phyloP scores from a whole-genome alignment of 2,329 filamentous ascomycete species.

The Fusarium sp. region DNA sequence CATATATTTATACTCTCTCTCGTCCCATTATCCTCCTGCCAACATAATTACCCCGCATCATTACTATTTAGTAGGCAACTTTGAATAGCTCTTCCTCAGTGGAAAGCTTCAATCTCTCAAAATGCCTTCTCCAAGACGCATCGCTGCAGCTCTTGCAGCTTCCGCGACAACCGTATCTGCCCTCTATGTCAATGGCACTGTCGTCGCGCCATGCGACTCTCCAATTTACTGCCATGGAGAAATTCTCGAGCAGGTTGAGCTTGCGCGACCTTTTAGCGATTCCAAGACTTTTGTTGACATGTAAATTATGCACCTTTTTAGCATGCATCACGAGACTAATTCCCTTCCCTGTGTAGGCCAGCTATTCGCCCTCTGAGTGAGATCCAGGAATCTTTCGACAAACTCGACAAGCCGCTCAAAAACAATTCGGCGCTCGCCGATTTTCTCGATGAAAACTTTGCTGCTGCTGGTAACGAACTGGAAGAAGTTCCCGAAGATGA shows the following conservation, averaged over 20 bases:
- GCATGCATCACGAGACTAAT: conserved; percentile 33
- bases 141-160: conserved; percentile 50
- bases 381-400: conserved; percentile 73
- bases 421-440: conserved; percentile 75
- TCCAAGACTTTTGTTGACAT: conserved; percentile 82
- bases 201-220: conserved; percentile 76
- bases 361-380: conserved; percentile 72
- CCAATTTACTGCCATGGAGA: conserved; percentile 78
- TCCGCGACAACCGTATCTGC: conserved; percentile 56
- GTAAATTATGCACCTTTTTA: conserved; percentile 57
- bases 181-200: conserved; percentile 72
- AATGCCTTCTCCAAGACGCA: conserved; percentile 49
- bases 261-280: conserved; percentile 75
- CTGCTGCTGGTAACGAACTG: conserved; percentile 74
- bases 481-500: conserved; percentile 66
- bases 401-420: conserved; percentile 71
- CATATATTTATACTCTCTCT: conserved; percentile 17
- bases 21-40: conserved; percentile 1
- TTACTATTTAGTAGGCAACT: conserved; percentile 14
- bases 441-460: conserved; percentile 76
- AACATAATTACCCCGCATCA: neutral
- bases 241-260: conserved; percentile 73
- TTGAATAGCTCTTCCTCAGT: neutral
- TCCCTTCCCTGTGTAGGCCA: conserved; percentile 60
- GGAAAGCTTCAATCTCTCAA: neutral